A percentile compares a stretch with the other conserved stretches of the same genome.
phyloP scores from a whole-genome alignment of 1,139 yeast genomes.

The Hansenula lynferdii region DNA sequence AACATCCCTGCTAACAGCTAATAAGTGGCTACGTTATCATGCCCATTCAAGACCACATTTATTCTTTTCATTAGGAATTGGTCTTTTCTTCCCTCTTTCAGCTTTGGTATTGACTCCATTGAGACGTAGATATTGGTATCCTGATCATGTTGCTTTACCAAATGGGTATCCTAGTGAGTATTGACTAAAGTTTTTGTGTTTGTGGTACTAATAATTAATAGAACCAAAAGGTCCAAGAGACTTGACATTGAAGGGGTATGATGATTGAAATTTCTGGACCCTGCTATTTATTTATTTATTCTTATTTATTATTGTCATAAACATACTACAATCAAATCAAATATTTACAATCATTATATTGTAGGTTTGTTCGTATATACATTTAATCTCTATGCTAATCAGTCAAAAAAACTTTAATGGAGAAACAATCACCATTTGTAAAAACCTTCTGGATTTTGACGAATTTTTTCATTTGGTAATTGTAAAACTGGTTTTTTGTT shows the following conservation, averaged over 20 bases:
- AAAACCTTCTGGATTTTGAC: conserved; percentile 42
- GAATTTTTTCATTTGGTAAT: conserved; percentile 35
- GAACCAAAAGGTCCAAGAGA: conserved; percentile 55
- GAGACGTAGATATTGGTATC: conserved; percentile 64
- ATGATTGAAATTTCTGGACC: conserved; percentile 35
- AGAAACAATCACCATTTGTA: conserved; percentile 41
- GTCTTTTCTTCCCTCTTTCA: conserved; percentile 63
- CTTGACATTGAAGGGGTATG: conserved; percentile 46
- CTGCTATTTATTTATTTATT: no score
- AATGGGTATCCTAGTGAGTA: conserved; percentile 49
- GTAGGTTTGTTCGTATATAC: no score
- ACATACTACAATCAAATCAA: no score
- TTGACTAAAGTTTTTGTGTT: neutral
- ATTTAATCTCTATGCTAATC: neutral
- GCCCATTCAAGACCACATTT: conserved; percentile 79
- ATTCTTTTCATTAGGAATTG: conserved; percentile 65
- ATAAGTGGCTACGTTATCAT: conserved; percentile 79
- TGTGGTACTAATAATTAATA: conserved; percentile 3
- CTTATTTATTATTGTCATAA: no score
- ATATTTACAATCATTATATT: no score
- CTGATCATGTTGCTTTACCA: conserved; percentile 69
- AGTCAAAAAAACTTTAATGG: neutral
- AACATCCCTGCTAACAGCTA: no score
- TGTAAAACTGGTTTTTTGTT: conserved; percentile 43
- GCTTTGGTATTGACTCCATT: conserved; percentile 51